phyloP scores from a whole-genome alignment of 345 rosid species.

The Cardamine occulta region DNA sequence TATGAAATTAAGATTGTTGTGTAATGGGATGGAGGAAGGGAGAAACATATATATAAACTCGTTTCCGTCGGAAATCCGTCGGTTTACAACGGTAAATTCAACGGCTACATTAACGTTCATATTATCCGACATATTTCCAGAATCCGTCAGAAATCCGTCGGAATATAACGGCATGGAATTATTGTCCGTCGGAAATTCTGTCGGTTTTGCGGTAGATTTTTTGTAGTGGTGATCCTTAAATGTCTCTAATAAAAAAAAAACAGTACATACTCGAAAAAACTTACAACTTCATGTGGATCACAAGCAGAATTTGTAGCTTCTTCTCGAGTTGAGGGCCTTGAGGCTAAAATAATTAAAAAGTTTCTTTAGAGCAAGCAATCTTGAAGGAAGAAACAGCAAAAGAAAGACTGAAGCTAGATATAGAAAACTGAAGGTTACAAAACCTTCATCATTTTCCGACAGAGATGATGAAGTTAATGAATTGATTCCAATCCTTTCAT shows the following conservation, averaged over 20 bases:
- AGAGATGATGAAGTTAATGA: conserved; percentile 27
- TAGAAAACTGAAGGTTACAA: neutral
- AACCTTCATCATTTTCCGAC: conserved; percentile 29
- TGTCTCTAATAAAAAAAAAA: neutral
- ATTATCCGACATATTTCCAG: no score
- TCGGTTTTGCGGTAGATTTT: no score
- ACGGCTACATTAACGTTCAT: no score
- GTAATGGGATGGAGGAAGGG: no score
- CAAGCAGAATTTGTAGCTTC: conserved; percentile 30
- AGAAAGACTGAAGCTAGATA: conserved; percentile 2
- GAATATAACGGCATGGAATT: no score
- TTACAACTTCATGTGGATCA: conserved; percentile 31
- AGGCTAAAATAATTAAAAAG: conserved; percentile 18
- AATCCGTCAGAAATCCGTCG: no score
- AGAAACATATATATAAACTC: no score
- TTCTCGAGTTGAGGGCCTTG: conserved; percentile 39
- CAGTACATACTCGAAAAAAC: conserved; percentile 20
- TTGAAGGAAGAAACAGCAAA: conserved; percentile 23
- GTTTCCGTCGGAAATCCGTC: no score
- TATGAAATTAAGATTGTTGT: no score
- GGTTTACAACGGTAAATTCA: no score
- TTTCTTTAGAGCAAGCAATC: conserved; percentile 15
- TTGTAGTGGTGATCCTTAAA: no score
- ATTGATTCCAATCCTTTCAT: conserved; percentile 24
- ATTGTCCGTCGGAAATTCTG: no score